Evolutionary conservation across 2,329 filamentous ascomycete species (phyloP), one percentile per base, ranked within the genome.

Genomic region (Fusarium annulatum): DNA sequence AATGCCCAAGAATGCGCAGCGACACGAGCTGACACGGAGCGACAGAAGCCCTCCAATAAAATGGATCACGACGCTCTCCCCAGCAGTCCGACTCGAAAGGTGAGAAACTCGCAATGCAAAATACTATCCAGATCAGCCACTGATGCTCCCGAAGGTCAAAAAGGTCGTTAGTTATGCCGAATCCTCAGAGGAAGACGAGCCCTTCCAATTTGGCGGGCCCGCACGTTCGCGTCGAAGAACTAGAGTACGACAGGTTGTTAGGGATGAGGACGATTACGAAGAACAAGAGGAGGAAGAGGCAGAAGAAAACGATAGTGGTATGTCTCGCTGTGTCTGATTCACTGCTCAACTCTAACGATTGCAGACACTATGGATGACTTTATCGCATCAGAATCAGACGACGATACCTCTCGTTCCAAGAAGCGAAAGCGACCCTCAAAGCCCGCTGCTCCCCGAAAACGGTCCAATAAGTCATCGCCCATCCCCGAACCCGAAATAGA

Each of bases 21-120:
- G 14, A 53, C 42, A 28, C 18, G 10, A 21, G 46, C 86, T 87
- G 82, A 88, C 69, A 79, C 74, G 56, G 43, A 76, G 39, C 60
- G 78, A 59, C 78, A 84, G 77, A 82, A 87, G 84, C 76, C 84
- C 79, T 85, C 77, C 9, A 38, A 43, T 3, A 57, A 61, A 53
- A 76, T 75, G 63, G 41, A 48, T 16, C 53, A 64, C 21, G 67
- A 69, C 42, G 49, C 63, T 33, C 61, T 78, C 12, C 67, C 75
- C 7, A 93, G 91, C 79, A 97, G 95, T 79, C 95, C 95, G 3
- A 91, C 92, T 21, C 90, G 95, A 78, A 95, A 95, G 88, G 94
- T 94, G 86, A 71, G 75, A 55, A 16, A 16, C 5, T 38, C 30
- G 18, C 14, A 39, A 16, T 28, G 16, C 18, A 21, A 15, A 7